These are phyloP conservation scores for Zelonia costaricensis DNA, from an alignment of 208 protist species.

Conservation along the genomic window DNA sequence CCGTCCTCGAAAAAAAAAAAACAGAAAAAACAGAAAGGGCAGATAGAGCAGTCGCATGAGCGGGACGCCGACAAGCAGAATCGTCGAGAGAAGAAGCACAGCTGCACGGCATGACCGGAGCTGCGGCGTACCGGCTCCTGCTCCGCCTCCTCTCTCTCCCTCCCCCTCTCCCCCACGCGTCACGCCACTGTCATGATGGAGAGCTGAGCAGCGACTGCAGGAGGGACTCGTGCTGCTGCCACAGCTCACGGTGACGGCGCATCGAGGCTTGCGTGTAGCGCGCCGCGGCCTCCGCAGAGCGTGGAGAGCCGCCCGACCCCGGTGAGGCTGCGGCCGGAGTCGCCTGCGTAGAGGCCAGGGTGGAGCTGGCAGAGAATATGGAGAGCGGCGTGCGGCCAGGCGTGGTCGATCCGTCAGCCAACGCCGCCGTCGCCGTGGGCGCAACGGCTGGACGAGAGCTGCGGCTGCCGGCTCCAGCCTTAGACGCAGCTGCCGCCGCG, in stretches of 20 bases:
- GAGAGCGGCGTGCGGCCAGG: constrained; percentile 7
- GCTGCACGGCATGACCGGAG: too few species aligned
- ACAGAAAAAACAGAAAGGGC: too few species aligned
- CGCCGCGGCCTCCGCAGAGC: constrained; percentile 14
- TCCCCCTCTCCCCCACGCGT: too few species aligned
- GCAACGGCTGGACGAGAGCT: neutral
- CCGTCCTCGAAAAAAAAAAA: too few species aligned
- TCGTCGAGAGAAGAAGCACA: too few species aligned
- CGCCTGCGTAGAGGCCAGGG: neutral
- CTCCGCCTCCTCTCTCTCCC: too few species aligned
- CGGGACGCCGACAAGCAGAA: too few species aligned
- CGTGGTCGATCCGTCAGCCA: neutral
- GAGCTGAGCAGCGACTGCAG: constrained; percentile 24
- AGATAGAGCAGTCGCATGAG: too few species aligned
- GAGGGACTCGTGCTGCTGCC: constrained; percentile 29
- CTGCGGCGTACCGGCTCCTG: too few species aligned
- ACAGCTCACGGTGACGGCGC: constrained; percentile 23
- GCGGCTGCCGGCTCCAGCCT: neutral
- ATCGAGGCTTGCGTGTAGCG: constrained; percentile 24
- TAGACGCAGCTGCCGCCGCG: neutral
- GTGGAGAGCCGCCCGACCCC: constrained; percentile 8
- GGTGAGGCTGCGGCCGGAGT: too few species aligned
- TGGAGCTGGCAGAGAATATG: neutral
- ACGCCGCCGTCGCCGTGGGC: neutral
- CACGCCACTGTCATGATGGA: too few species aligned